Base-by-base conservation (phyloP, 768 basidiomycete species). In the Tylopilus sp. region DNA sequence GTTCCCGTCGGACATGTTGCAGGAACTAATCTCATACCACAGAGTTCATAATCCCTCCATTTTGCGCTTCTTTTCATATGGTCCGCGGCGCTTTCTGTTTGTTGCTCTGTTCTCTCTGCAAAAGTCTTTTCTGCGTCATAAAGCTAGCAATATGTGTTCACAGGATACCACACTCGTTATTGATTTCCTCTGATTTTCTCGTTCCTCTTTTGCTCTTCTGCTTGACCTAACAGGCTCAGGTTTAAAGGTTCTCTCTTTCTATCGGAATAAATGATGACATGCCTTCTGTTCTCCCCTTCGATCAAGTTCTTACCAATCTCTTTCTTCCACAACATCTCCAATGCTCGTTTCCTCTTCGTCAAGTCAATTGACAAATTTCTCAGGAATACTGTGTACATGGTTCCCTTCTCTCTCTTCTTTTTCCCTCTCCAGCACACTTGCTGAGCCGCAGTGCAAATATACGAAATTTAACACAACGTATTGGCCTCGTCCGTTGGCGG, bases 1-100 rank as follows among this genome's bases (percentile, higher is more conserved):
- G 52, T 50, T 40, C 54, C 52, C 39, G 28, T 50, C 47, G 31
- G 40, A 58, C 28, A 41, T 38, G 51, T 57, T 49, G 48, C 53
- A 48, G 63, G 63, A 53, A 45, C 51, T 64, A 66, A 63, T 63
- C 48, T 22, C 53, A 44, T 65, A 62, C 15, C 23, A 38, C 55
- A 62, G 52, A 40, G 44, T 44, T 48, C 57, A 28, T 65, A 57
- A 63, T 66, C 44, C 35, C 25, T 51, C 55, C 30, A 10, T 30
- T 39, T 38, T 42, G 48, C 50, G 6, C 43, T 47, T 23, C 15
- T 45, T 22, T 17, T 30, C 25, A 17, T 7, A 30, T 41, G 48
- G 50, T 53, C 43, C 33, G 30, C 26, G 42, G 42, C 20, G 40
- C 31, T 35, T 36, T 35, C 44, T 17, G 33, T 31, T 39, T 31